A percentile compares a stretch with the other conserved stretches of the same genome.
Evolutionary conservation across 345 rosid species (phyloP).

Genomic region (Arabis hirsuta): DNA sequence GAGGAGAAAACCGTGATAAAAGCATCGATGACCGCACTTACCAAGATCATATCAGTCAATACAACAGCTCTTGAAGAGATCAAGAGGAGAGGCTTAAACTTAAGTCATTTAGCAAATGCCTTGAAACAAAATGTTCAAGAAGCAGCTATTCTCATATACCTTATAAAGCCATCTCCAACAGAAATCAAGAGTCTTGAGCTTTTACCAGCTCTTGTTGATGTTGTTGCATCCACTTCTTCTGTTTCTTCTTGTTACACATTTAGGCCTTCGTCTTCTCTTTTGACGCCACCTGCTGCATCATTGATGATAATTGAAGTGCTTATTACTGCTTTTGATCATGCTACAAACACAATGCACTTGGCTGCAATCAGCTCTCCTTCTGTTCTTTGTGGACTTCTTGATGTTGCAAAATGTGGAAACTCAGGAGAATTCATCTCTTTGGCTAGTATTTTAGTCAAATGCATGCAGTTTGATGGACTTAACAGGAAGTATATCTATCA

Average conservation of each 20-base stretch:
- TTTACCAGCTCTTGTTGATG: slow-evolving; percentile 74
- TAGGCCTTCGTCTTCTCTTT: slow-evolving; percentile 45
- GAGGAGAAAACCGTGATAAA: slow-evolving; percentile 68
- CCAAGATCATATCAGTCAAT: slow-evolving; percentile 62
- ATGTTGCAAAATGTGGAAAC: slow-evolving; percentile 58
- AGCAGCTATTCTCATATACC: slow-evolving; percentile 75
- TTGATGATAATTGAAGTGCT: slow-evolving; percentile 86
- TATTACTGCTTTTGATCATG: slow-evolving; percentile 78
- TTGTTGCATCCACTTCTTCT: slow-evolving; percentile 53
- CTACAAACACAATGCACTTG: slow-evolving; percentile 70
- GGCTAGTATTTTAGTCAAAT: slow-evolving; percentile 73
- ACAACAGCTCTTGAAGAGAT: slow-evolving; percentile 63
- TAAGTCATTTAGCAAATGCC: slow-evolving; percentile 70
- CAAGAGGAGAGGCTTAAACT: slow-evolving; percentile 68
- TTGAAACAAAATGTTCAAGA: slow-evolving; percentile 78
- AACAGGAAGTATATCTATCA: slow-evolving; percentile 66
- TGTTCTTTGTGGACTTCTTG: slow-evolving; percentile 64
- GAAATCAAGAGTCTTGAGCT: slow-evolving; percentile 86
- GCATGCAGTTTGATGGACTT: slow-evolving; percentile 87
- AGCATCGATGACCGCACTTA: slow-evolving; percentile 69
- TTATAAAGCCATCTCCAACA: slow-evolving; percentile 78
- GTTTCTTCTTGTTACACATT: slow-evolving; percentile 50
- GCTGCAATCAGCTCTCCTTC: slow-evolving; percentile 74
- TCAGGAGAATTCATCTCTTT: slow-evolving; percentile 62
- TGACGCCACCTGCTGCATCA: slow-evolving; percentile 86